Evolutionary conservation across 805 yeast genomes (phyloP), one percentile per base, ranked within the genome.

Genomic region (Blastobotrys muscicola): DNA sequence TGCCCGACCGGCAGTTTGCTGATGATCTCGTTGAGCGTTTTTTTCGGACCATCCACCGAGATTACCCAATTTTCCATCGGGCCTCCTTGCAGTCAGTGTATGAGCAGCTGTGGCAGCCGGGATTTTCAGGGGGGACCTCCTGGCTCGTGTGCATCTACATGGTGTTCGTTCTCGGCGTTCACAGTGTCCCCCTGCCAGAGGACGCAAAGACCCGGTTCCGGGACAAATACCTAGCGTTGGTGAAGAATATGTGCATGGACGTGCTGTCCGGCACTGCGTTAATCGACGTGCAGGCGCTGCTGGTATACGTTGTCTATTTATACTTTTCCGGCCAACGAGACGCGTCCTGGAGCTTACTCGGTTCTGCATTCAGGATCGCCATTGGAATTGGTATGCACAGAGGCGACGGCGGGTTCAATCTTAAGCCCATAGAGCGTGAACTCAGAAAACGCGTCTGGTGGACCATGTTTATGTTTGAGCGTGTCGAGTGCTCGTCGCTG

Each of bases 201-300:
- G 16, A 32, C 12, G 29, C 15, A 7, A 8, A 15, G 12, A 23
- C 6, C 10, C 26, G 20, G 8, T 20, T 39, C 15, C 33, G 15
- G 30, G 29, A n/a, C 26, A n/a, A 23, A 10, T 39, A 32, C 14
- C 8, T 16, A 14, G 16, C n/a, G n/a, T 29, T 32, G 11, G 29
- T 30, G 26, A n/a, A 13, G 26, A 11, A n/a, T 3, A 8, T 39
- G 35, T 9, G 14, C 8, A 11, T 39, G 35, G 36, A 39, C 6
- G 34, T 32, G n/a, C n/a, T 39, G 33, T 11, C 29, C 11, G 42
- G 42, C 11, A 30, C 42, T 8, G 30, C 45, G 8, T 26, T 43
- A 15, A 14, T 34, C 11, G 42, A 37, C 37, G 46, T 43, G 8
- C 46, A 43, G 26, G 46, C 46, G 12, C 35, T 43, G 39, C 32